Evolutionary conservation across 2,329 filamentous ascomycete genomes (phyloP), one percentile per base, ranked within the genome.

Genomic region (Phialophora macrospora): DNA sequence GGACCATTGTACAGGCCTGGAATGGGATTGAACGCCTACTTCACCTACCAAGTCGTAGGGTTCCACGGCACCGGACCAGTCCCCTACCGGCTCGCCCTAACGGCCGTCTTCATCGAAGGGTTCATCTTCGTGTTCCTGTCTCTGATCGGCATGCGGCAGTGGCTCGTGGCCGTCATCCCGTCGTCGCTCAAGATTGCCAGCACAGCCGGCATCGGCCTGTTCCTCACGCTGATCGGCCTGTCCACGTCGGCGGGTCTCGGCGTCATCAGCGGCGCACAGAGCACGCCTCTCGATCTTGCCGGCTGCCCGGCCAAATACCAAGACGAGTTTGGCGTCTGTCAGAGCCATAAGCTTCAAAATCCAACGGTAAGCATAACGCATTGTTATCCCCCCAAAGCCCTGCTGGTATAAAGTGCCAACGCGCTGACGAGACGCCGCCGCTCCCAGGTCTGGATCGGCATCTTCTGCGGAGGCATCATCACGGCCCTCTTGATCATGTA

Each of bases 41-140:
- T 96, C 74, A 85, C 92, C 30, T 96, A 90, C 75, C 90, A 87
- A 0, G 89, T 92, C 54, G 92, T 96, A 62, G 92, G 92, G 2
- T 87, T 82, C 73, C 88, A 93, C 75, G 92, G 92, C 44, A 84
- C 82, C 28, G 91, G 91, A 1, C 82, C 84, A 44, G 88, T 96
- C 8, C 87, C 91, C 0, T 96, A 91, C 75, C 77, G 85, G 60
- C 84, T 93, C 48, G 92, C 92, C 44, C 80, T 96, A 44, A 95
- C 92, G 4, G 92, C 92, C 62, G 92, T 95, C 71, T 96, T 96
- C 75, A 89, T 95, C 14, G 92, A 96, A 77, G 92, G 92, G 44
- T 91, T 90, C 77, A 88, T 96, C 68, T 96, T 96, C 78, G 86
- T 95, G 57, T 90, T 81, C 3, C 83, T 96, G 46, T 92, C 92